Conservation (phyloP, 768 basidiomycete genomes). For the Leccinum incarnatum region DNA sequence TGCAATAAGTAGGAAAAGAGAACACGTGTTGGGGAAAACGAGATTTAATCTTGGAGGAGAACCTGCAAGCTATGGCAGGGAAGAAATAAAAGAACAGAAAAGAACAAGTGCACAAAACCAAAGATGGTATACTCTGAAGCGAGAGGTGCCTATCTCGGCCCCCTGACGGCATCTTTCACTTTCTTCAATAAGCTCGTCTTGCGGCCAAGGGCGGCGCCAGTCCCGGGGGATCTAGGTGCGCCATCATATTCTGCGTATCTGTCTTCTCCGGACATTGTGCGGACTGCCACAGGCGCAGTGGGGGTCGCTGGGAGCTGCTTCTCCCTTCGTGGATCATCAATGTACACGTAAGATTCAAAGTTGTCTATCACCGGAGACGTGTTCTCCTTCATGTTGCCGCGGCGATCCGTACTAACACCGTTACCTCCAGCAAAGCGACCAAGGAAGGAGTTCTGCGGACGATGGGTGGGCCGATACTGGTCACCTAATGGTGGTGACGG, state of each 20-base stretch:
- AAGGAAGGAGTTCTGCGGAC: slow-evolving; percentile 70
- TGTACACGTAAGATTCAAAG: slow-evolving; percentile 64
- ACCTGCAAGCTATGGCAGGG: slow-evolving; percentile 6
- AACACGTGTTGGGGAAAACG: not conserved
- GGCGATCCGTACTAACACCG: slow-evolving; percentile 27
- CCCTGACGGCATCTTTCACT: slow-evolving; percentile 69
- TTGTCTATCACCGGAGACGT: slow-evolving; percentile 30
- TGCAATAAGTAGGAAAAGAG: not conserved
- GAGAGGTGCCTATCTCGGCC: slow-evolving; percentile 37
- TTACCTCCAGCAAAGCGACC: slow-evolving; percentile 58
- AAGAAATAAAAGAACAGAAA: slow-evolving; percentile 3
- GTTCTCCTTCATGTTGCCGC: slow-evolving; percentile 37
- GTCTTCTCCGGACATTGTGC: slow-evolving; percentile 30
- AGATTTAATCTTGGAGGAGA: slow-evolving; percentile 6
- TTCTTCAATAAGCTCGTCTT: slow-evolving; percentile 81
- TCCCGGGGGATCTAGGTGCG: slow-evolving; percentile 35
- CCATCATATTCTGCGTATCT: slow-evolving; percentile 52
- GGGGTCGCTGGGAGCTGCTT: slow-evolving; percentile 56
- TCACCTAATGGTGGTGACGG: slow-evolving; percentile 44
- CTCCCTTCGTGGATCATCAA: slow-evolving; percentile 48
- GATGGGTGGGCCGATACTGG: slow-evolving; percentile 60
- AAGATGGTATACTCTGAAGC: slow-evolving; percentile 7
- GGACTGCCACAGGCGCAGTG: slow-evolving; percentile 20
- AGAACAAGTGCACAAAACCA: not conserved
- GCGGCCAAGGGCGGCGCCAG: slow-evolving; percentile 51